These are phyloP conservation scores for Sugiyamaella floridensis DNA, from an alignment of 805 yeast genomes.

Conservation along the genomic window DNA sequence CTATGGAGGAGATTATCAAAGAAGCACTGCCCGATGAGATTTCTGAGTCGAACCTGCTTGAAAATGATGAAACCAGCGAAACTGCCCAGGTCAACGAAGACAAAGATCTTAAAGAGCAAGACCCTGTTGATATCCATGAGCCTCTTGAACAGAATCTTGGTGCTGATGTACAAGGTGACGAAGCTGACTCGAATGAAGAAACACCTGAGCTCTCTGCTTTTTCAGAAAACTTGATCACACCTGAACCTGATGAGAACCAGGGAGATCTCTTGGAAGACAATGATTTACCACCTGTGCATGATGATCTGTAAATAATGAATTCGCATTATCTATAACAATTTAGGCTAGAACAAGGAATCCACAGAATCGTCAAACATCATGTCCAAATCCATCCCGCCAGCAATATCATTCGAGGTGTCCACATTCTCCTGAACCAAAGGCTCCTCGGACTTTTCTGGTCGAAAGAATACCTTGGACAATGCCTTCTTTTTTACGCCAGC, in stretches of 20 bases:
- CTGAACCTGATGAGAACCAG: background rate
- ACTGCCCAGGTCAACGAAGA: no score
- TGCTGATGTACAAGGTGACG: no score
- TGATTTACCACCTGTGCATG: background rate
- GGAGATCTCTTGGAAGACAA: background rate
- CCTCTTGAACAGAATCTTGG: no score
- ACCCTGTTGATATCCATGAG: no score
- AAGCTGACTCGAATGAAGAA: no score
- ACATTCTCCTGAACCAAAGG: background rate
- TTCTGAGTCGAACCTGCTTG: background rate
- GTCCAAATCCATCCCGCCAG: conserved; percentile 1
- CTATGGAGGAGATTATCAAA: background rate
- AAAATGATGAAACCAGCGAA: no score
- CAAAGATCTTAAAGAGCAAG: no score
- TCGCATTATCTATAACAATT: background rate
- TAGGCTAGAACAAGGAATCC: conserved; percentile 8
- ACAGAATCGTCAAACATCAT: conserved; percentile 10
- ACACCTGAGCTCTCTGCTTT: background rate
- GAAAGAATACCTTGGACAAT: conserved; percentile 20
- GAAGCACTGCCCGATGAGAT: background rate
- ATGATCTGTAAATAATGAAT: background rate
- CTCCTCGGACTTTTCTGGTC: background rate
- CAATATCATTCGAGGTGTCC: background rate
- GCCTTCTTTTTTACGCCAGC: conserved; percentile 52
- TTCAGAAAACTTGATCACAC: background rate